Evolutionary conservation across 352 stramenopile species (phyloP).

Genomic region (Aphanomyces stellatus): DNA sequence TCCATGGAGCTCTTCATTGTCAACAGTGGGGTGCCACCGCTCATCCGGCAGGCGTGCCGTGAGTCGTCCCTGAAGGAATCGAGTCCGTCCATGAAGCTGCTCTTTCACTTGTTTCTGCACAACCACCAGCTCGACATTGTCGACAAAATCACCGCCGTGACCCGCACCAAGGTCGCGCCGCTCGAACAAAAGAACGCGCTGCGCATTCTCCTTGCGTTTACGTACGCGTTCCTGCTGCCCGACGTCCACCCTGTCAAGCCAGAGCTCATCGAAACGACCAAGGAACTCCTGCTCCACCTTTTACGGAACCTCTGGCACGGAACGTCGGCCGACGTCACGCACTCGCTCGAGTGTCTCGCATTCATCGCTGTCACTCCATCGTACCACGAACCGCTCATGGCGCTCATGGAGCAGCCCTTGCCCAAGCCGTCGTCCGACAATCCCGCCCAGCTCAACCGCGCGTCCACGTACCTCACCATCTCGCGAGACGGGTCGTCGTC

Average conservation of each 20-base stretch:
- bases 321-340: neutral
- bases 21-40: neutral
- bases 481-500: neutral
- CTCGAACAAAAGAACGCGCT: conserved; percentile 10
- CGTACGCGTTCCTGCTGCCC: neutral
- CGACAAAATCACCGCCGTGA: neutral
- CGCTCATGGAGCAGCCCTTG: neutral
- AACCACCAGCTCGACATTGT: conserved; percentile 6
- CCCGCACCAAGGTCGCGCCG: neutral
- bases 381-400: neutral
- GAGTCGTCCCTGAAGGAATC: neutral
- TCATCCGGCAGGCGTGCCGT: neutral
- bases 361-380: neutral
- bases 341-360: neutral
- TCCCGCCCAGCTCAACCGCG: neutral
- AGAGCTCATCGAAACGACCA: neutral
- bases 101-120: conserved; percentile 8
- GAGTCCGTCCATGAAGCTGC: neutral
- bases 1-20: conserved; percentile 9
- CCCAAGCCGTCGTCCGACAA: neutral
- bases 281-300: neutral
- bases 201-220: conserved; percentile 7
- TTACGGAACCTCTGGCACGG: neutral
- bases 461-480: conserved; percentile 1
- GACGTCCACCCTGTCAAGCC: neutral